Conservation (phyloP, 179 eudicot species). For the Spergularia azorica region DNA sequence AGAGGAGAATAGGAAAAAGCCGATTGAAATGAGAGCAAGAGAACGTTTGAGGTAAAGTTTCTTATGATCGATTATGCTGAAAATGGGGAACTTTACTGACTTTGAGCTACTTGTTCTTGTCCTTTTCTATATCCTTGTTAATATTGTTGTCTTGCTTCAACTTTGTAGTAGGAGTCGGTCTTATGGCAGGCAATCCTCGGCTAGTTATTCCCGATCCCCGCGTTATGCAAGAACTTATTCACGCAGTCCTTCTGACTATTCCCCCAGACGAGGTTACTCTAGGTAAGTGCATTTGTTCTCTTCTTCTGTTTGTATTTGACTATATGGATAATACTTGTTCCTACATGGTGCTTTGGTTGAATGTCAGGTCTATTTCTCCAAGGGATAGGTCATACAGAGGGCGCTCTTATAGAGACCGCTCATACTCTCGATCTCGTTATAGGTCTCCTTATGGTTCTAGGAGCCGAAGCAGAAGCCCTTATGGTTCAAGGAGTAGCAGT, state of each 20-base stretch:
- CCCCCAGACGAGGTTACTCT: conserved; percentile 53
- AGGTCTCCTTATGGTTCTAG: conserved; percentile 23
- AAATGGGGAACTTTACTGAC: no score
- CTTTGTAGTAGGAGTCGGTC: conserved; percentile 44
- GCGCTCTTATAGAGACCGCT: conserved; percentile 55
- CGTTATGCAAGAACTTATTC: conserved; percentile 42
- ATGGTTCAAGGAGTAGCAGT: conserved; percentile 28
- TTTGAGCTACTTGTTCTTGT: no score
- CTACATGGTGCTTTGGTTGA: neutral
- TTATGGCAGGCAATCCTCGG: conserved; percentile 47
- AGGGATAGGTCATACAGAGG: conserved; percentile 37
- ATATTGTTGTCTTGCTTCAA: neutral
- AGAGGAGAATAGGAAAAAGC: conserved; percentile 89
- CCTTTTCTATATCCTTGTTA: no score
- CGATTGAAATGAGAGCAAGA: conserved; percentile 82
- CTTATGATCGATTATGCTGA: no score
- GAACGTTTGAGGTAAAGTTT: conserved; percentile 55
- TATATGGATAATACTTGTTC: neutral
- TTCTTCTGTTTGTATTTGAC: neutral
- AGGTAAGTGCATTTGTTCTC: conserved; percentile 33
- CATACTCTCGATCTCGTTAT: conserved; percentile 59
- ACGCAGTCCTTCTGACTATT: conserved; percentile 55
- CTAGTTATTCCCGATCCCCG: conserved; percentile 47
- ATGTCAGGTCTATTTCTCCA: conserved; percentile 66
- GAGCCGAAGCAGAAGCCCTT: conserved; percentile 47